phyloP scores from a whole-genome alignment of 2,329 filamentous ascomycete species.

The Botrytis hyacinthi region DNA sequence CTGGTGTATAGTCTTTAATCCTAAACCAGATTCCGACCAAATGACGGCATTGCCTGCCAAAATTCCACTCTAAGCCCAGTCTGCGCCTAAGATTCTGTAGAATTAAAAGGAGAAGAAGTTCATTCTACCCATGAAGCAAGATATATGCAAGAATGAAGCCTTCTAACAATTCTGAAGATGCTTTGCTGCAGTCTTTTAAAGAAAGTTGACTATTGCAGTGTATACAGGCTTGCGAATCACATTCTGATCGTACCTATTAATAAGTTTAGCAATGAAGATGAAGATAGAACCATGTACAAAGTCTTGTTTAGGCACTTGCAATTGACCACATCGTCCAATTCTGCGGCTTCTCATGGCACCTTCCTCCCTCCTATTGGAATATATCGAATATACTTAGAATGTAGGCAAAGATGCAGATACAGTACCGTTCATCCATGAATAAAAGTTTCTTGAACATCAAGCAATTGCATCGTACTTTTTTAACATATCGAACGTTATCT shows the following conservation, averaged over 20 bases:
- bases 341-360: not conserved
- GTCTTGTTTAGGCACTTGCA: not conserved
- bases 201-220: not conserved
- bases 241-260: not conserved
- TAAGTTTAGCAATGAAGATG: not conserved
- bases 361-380: not conserved
- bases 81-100: not conserved
- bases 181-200: too few species aligned
- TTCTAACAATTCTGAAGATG: not conserved
- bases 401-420: not conserved
- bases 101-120: not conserved
- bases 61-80: not conserved
- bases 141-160: not conserved
- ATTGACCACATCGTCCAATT: not conserved
- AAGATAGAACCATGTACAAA: not conserved
- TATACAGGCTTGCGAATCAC: not conserved
- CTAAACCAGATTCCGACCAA: not conserved
- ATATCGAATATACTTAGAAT: accelerated
- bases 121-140: not conserved
- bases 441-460: not conserved
- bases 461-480: not conserved
- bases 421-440: not conserved
- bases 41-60: too few species aligned
- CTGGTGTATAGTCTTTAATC: not conserved
- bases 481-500: not conserved